Base-by-base conservation (phyloP, 805 yeast species). In the Zygosaccharomyces rouxii region DNA sequence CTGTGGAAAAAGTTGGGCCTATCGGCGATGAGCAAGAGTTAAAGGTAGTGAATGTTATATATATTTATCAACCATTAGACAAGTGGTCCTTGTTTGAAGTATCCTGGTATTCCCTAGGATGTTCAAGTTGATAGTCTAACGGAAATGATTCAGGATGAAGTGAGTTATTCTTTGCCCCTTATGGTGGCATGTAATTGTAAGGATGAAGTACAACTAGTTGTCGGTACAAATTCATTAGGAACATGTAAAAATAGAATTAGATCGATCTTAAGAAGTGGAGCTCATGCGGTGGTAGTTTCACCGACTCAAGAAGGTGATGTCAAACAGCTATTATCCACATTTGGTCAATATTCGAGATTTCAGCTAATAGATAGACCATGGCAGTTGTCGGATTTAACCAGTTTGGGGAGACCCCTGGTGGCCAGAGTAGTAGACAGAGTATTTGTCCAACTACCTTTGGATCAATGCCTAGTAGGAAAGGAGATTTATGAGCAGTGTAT, bases 351-450 rank as follows among this genome's bases (percentile, higher is more conserved):
- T 3, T 55, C 59, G 9, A 55, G 62, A 7, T 59, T 74, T 6
- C 47, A 47, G 21, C 50, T 69, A 18, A 45, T 73, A 1, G 52
- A 64, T 11, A 63, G 73, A 44, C 48, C 53, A 2, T 78, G 78
- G 50, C 62, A 69, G 14, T 26, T 68, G 2, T 49, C 55, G 1
- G 84, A 81, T 57, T 67, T 89, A 33, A 68, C 72, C 1, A 67
- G 73, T 0, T 59, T 77, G 30, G 96, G 96, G 3, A 73, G 95
- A 44, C 57, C 62, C 0, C 77, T 77, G 22, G 89, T 84, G 3
- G 82, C 78, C 41, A 61, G 67, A 25, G 71, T 87, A 2, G 88
- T 88, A 4, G 97, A 90, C 63, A 71, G 80, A 49, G 90, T 87
- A 1, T 89, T 86, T 66, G 83, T 89, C 2, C 74, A 79, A 13